Conservation (phyloP, 106 monocot species). For the Acorus calamus region DNA sequence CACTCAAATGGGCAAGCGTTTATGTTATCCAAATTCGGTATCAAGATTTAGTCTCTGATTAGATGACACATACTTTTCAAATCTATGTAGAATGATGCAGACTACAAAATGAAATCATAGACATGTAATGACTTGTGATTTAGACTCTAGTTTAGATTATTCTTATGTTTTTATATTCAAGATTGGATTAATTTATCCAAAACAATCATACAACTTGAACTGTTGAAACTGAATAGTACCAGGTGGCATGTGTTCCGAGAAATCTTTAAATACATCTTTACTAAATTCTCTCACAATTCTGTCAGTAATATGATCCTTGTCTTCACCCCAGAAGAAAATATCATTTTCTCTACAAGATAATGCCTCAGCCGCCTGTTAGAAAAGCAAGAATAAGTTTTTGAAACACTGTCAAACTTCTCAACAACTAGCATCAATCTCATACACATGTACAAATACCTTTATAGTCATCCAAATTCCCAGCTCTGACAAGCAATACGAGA, state of each 20-base stretch:
- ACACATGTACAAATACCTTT: slow-evolving; percentile 23
- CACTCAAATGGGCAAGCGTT: no score
- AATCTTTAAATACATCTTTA: slow-evolving; percentile 16
- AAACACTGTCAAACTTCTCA: no score
- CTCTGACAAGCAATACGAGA: slow-evolving; percentile 43
- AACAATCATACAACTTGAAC: neutral
- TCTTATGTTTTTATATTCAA: neutral
- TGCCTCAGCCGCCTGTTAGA: slow-evolving; percentile 38
- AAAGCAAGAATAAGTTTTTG: neutral
- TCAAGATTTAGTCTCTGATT: no score
- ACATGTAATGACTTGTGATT: no score
- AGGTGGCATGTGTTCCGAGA: slow-evolving; percentile 21
- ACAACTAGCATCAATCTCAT: no score
- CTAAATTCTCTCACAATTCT: slow-evolving; percentile 29
- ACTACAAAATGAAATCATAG: no score
- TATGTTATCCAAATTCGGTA: no score
- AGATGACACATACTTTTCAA: no score
- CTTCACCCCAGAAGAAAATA: slow-evolving; percentile 43
- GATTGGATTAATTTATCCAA: neutral
- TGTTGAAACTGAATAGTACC: slow-evolving; percentile 16
- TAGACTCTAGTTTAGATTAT: no score
- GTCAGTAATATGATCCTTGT: slow-evolving; percentile 18
- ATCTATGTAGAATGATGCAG: no score
- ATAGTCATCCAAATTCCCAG: slow-evolving; percentile 41
- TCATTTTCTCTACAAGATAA: slow-evolving; percentile 30